phyloP scores from a whole-genome alignment of 1,139 yeast genomes.

The Geotrichum cucujoidarum region DNA sequence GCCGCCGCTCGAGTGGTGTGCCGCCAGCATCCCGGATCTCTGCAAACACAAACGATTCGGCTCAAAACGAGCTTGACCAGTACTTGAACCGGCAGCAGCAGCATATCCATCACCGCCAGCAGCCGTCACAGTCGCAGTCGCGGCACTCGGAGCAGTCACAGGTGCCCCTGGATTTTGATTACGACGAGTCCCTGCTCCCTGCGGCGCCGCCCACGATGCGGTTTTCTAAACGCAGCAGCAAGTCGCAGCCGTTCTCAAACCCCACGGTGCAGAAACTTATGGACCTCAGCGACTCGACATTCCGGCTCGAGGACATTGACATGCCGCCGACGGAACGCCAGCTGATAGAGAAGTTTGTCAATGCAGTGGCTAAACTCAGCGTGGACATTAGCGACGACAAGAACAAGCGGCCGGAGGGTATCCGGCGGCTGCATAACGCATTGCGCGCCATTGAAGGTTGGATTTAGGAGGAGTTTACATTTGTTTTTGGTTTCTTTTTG shows the following conservation, averaged over 20 bases:
- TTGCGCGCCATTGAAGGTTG: conserved; percentile 81
- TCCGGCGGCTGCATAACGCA: conserved; percentile 71
- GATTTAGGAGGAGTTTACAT: conserved; percentile 34
- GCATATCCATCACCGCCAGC: too few relatives aligned
- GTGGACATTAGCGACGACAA: conserved; percentile 87
- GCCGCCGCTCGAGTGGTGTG: too few relatives aligned
- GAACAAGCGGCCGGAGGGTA: conserved; percentile 73
- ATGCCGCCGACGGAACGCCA: conserved; percentile 74
- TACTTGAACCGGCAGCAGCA: too few relatives aligned
- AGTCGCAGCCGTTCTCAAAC: conserved; percentile 26
- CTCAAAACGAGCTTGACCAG: too few relatives aligned
- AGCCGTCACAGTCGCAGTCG: too few relatives aligned
- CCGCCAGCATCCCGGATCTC: too few relatives aligned
- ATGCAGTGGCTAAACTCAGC: conserved; percentile 74
- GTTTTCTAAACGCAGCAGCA: neutral
- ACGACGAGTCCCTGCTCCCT: neutral
- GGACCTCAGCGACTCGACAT: conserved; percentile 26
- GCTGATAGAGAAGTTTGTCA: conserved; percentile 77
- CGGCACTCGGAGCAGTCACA: too few relatives aligned
- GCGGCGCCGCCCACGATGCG: neutral
- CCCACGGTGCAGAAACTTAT: conserved; percentile 29
- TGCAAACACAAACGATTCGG: too few relatives aligned
- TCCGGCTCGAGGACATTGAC: conserved; percentile 66
- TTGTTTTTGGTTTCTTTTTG: neutral
- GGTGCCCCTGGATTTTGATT: too few relatives aligned